These are phyloP conservation scores for Nitzschia palea DNA, from an alignment of 108 stramenopile species.

Conservation along the genomic window DNA sequence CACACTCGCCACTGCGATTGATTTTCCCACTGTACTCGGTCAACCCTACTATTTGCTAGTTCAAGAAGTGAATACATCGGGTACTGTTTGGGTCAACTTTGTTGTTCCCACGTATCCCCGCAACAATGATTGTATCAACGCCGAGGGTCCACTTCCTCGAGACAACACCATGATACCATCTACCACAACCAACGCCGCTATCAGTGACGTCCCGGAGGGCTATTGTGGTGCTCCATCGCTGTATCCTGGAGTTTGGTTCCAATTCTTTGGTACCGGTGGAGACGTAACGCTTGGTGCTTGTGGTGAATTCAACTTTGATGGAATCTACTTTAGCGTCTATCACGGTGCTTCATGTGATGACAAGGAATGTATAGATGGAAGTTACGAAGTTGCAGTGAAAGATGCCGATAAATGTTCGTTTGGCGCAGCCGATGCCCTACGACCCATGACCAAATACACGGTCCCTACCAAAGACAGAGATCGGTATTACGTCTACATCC, in stretches of 20 bases:
- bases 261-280: conserved; percentile 35
- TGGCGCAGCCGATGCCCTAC: conserved; percentile 8
- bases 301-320: conserved; percentile 28
- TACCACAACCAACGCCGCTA: conserved; percentile 14
- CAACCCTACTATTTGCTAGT: conserved; percentile 25
- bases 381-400: conserved; percentile 1
- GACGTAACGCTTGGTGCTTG: conserved; percentile 27
- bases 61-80: conserved; percentile 11
- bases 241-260: conserved; percentile 42
- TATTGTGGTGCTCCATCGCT: conserved; percentile 20
- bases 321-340: conserved; percentile 30
- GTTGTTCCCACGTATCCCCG: conserved; percentile 17
- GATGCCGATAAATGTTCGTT: conserved; percentile 18
- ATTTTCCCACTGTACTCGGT: conserved; percentile 18
- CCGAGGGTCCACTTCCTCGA: conserved; percentile 35
- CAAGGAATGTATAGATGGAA: conserved; percentile 23
- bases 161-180: conserved; percentile 14
- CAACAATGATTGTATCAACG: conserved; percentile 34
- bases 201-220: conserved; percentile 1
- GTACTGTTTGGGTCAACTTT: conserved; percentile 27
- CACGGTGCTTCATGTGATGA: conserved; percentile 24
- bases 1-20: conserved; percentile 9
- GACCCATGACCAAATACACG: conserved; percentile 19
- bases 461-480: conserved; percentile 25
- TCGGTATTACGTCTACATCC: conserved; percentile 37